A percentile compares a stretch with the other conserved stretches of the same genome.
Evolutionary conservation across 208 protist genomes (phyloP).

Genomic region (Acanthamoeba healyi): DNA sequence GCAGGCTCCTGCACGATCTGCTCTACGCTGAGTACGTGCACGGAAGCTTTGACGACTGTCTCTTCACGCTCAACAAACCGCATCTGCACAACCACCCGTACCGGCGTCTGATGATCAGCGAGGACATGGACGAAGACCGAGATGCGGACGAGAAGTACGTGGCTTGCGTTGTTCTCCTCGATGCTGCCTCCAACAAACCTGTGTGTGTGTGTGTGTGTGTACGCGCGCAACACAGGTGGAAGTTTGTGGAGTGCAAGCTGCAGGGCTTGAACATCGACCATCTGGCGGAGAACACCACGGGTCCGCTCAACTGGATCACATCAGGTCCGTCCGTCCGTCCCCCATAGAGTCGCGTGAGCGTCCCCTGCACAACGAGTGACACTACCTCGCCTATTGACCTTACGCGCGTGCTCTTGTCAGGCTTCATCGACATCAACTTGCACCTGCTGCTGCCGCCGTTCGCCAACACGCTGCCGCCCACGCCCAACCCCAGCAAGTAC

Average conservation of each 20-base stretch:
- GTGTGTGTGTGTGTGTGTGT: too few relatives aligned
- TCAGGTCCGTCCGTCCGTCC: background rate
- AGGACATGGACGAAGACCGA: slow-evolving; percentile 36
- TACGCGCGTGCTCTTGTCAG: background rate
- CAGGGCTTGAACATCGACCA: slow-evolving; percentile 51
- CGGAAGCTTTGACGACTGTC: slow-evolving; percentile 46
- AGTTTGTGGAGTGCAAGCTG: slow-evolving; percentile 41
- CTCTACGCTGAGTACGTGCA: slow-evolving; percentile 26
- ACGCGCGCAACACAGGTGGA: slow-evolving; percentile 8
- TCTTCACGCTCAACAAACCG: slow-evolving; percentile 57
- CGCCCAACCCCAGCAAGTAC: slow-evolving; percentile 39
- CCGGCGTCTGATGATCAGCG: background rate
- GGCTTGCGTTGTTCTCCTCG: too few relatives aligned
- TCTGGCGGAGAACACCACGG: slow-evolving; percentile 21
- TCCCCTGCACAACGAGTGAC: too few relatives aligned
- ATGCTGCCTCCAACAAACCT: too few relatives aligned
- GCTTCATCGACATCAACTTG: slow-evolving; percentile 28
- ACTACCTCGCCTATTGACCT: too few relatives aligned
- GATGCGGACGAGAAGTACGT: slow-evolving; percentile 14
- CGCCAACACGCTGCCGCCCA: background rate
- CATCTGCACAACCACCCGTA: slow-evolving; percentile 35
- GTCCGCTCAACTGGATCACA: slow-evolving; percentile 49
- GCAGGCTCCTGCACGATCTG: slow-evolving; percentile 18
- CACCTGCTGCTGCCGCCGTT: slow-evolving; percentile 35
- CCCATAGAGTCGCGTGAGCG: too few relatives aligned